A percentile compares a stretch with the other conserved stretches of the same genome.
These are phyloP conservation scores for Hypoxylon cercidicola DNA, from an alignment of 495 filamentous ascomycete genomes.

Conservation along the genomic window DNA sequence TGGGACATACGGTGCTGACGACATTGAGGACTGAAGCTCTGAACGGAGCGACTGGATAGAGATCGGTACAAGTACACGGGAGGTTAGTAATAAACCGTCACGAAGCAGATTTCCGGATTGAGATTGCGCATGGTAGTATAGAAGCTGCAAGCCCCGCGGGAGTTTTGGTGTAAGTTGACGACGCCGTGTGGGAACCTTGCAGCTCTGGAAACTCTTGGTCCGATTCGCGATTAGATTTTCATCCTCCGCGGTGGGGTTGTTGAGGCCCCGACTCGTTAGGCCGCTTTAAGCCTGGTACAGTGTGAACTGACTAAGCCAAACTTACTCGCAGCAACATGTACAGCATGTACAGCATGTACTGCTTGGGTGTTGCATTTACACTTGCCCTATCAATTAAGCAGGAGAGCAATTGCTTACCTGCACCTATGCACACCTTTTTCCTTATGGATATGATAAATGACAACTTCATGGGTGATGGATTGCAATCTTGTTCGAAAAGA, in stretches of 20 bases:
- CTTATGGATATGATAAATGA: no score
- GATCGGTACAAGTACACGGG: conserved; percentile 3
- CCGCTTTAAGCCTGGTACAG: conserved; percentile 30
- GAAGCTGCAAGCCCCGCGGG: conserved; percentile 33
- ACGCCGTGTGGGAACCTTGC: neutral
- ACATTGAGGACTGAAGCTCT: conserved; percentile 39
- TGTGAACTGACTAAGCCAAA: conserved; percentile 5
- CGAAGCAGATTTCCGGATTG: conserved; percentile 25
- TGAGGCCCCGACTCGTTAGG: conserved; percentile 14
- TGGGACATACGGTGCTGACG: conserved; percentile 45
- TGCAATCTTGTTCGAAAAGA: no score
- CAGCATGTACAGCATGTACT: no score
- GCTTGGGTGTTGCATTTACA: no score
- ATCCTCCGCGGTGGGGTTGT: conserved; percentile 20
- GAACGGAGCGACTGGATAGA: conserved; percentile 28
- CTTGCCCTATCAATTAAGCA: neutral
- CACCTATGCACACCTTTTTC: no score
- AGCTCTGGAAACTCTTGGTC: neutral
- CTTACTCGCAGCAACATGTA: conserved; percentile 1
- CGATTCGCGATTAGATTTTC: conserved; percentile 22
- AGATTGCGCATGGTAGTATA: conserved; percentile 26
- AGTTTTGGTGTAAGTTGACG: conserved; percentile 23
- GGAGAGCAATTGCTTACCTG: no score
- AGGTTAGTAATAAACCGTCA: conserved; percentile 19
- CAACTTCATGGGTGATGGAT: no score